Evolutionary conservation across 805 yeast genomes (phyloP).

Genomic region (Yamadazyma scolyti): DNA sequence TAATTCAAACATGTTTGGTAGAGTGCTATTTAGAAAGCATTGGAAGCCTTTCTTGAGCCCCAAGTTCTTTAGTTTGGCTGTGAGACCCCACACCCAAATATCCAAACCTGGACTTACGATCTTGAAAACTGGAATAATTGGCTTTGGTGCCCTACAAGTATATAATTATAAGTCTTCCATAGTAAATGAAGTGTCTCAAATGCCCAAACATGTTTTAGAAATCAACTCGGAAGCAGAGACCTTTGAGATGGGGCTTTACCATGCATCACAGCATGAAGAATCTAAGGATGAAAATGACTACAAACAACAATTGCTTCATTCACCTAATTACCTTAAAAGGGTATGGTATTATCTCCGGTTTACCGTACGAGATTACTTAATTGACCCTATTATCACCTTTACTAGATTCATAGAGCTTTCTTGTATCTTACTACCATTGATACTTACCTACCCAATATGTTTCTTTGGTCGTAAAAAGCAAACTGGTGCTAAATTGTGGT

Average conservation of each 20-base stretch:
- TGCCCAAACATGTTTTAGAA: slow-evolving; percentile 33
- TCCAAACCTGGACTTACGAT: slow-evolving; percentile 1
- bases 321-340: slow-evolving; percentile 22
- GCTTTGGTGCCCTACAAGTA: slow-evolving; percentile 7
- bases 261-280: slow-evolving; percentile 57
- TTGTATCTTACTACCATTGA: slow-evolving; percentile 64
- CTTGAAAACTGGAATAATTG: slow-evolving; percentile 7
- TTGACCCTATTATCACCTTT: slow-evolving; percentile 68
- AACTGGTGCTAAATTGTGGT: slow-evolving; percentile 72
- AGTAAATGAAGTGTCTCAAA: slow-evolving; percentile 28
- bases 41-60: no score
- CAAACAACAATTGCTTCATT: slow-evolving; percentile 21
- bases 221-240: slow-evolving; percentile 57
- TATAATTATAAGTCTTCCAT: slow-evolving; percentile 8
- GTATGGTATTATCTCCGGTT: slow-evolving; percentile 39
- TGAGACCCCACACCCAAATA: no score
- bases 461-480: slow-evolving; percentile 46
- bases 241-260: slow-evolving; percentile 62
- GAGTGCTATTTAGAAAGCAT: no score
- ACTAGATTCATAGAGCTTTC: slow-evolving; percentile 69
- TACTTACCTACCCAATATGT: slow-evolving; percentile 62
- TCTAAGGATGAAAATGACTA: slow-evolving; percentile 29
- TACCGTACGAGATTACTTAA: slow-evolving; percentile 47
- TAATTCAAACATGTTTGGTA: no score
- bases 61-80: no score